A percentile compares a stretch with the other conserved stretches of the same genome.
These are phyloP conservation scores for Phytopythium boreale DNA, from an alignment of 352 stramenopile species.

Conservation along the genomic window DNA sequence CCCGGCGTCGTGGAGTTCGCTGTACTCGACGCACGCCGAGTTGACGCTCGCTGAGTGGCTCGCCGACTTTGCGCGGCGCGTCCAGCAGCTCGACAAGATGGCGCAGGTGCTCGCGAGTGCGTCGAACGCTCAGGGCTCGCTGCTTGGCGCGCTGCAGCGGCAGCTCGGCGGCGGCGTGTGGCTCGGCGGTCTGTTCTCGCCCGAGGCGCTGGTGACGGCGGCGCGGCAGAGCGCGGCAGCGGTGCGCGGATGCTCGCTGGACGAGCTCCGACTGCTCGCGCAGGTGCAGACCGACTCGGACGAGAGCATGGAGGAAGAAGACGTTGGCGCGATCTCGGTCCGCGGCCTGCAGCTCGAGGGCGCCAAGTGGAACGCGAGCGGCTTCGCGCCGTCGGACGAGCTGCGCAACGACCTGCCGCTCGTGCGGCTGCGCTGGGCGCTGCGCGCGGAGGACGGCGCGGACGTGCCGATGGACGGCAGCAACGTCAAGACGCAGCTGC, in stretches of 20 bases:
- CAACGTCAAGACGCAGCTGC: constrained; percentile 20
- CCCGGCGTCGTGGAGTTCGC: constrained; percentile 45
- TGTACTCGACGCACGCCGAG: constrained; percentile 59
- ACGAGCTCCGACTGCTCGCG: constrained; percentile 83
- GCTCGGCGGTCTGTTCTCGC: constrained; percentile 92
- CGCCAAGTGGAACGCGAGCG: constrained; percentile 59
- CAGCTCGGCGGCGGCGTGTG: constrained; percentile 60
- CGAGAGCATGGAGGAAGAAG: constrained; percentile 13
- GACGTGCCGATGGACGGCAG: constrained; percentile 13
- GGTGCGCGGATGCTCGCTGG: constrained; percentile 76
- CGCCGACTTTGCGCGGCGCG: constrained; percentile 69
- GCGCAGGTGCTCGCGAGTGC: constrained; percentile 35
- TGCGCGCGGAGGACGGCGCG: constrained; percentile 9
- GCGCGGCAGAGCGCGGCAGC: constrained; percentile 88
- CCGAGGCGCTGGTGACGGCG: constrained; percentile 92
- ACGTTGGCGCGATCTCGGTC: constrained; percentile 56
- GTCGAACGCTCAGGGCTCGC: not conserved
- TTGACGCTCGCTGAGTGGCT: constrained; percentile 82
- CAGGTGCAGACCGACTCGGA: constrained; percentile 37
- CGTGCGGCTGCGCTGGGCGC: constrained; percentile 75
- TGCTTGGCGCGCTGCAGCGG: constrained; percentile 10
- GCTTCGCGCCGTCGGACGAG: constrained; percentile 72
- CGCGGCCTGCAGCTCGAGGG: constrained; percentile 83
- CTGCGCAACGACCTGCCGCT: constrained; percentile 68
- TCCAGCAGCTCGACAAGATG: constrained; percentile 62